Evolutionary conservation across 176 grass and related monocot genomes (phyloP).

Genomic region (Carex kokanica): DNA sequence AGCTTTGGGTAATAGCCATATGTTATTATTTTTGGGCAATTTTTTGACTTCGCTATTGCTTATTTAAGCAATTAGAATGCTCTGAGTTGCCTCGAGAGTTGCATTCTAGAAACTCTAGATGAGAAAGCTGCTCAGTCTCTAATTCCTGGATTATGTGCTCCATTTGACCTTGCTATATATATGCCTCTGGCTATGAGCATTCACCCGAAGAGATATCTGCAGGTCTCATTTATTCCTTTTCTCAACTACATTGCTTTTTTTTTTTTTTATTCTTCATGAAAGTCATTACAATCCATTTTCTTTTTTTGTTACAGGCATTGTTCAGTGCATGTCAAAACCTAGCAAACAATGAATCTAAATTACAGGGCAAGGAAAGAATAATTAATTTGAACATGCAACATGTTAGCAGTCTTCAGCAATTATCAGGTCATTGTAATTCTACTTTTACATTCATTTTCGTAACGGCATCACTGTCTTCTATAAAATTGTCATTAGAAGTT

Average conservation of each 20-base stretch:
- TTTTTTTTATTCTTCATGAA: neutral
- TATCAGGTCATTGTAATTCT: constrained; percentile 45
- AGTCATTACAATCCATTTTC: neutral
- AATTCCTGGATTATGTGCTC: constrained; percentile 61
- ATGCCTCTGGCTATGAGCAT: constrained; percentile 78
- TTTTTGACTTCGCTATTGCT: constrained; percentile 42
- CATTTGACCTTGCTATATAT: constrained; percentile 67
- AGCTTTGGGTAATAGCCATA: constrained; percentile 32
- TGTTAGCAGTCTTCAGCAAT: constrained; percentile 45
- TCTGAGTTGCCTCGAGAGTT: constrained; percentile 69
- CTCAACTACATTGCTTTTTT: neutral
- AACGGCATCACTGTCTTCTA: neutral
- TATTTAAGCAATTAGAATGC: constrained; percentile 84
- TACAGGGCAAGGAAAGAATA: constrained; percentile 29
- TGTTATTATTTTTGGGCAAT: constrained; percentile 21
- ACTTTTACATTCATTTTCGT: neutral
- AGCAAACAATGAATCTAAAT: constrained; percentile 36
- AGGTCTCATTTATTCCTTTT: constrained; percentile 44
- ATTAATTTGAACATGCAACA: constrained; percentile 52
- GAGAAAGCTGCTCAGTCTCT: constrained; percentile 44
- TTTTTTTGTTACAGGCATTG: constrained; percentile 47
- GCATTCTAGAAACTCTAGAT: constrained; percentile 64
- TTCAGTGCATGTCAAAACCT: constrained; percentile 73
- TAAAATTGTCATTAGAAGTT: neutral
- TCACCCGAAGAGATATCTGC: constrained; percentile 77